Percentiles rank a stretch among this genome's conserved stretches.
phyloP scores from a whole-genome alignment of 1,139 yeast genomes.

The Arxiozyma slooffiae region DNA sequence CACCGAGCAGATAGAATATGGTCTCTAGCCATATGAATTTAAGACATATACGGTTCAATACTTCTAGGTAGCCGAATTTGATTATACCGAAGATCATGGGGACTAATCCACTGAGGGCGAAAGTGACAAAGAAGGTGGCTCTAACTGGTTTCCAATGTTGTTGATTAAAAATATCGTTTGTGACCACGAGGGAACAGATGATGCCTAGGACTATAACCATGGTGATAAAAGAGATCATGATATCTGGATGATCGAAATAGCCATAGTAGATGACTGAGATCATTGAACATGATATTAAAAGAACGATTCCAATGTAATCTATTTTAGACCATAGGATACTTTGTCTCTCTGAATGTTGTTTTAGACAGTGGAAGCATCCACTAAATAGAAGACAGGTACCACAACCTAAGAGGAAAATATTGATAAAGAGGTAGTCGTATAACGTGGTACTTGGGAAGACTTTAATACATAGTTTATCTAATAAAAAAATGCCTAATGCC shows the following conservation, averaged over 20 bases:
- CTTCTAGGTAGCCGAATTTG: constrained; percentile 38
- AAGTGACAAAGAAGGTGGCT: constrained; percentile 66
- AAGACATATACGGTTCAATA: constrained; percentile 45
- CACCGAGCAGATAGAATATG: constrained; percentile 63
- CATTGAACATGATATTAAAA: constrained; percentile 67
- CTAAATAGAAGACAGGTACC: constrained; percentile 59
- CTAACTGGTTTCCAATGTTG: constrained; percentile 64
- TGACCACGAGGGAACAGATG: constrained; percentile 54
- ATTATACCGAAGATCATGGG: constrained; percentile 52
- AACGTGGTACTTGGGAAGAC: constrained; percentile 39
- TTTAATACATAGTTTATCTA: constrained; percentile 31
- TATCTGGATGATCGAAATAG: constrained; percentile 41
- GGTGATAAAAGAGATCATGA: constrained; percentile 38
- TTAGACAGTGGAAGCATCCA: constrained; percentile 67
- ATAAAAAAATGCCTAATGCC: constrained; percentile 20
- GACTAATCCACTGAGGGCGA: constrained; percentile 71
- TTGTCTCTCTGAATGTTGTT: constrained; percentile 59
- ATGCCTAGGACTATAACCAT: constrained; percentile 49
- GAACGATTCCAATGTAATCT: constrained; percentile 80
- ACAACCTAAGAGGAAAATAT: constrained; percentile 43
- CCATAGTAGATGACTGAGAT: constrained; percentile 65
- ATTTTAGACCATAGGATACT: constrained; percentile 57
- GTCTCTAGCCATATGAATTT: constrained; percentile 61
- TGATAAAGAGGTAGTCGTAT: constrained; percentile 38
- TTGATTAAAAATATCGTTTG: constrained; percentile 56